Base-by-base conservation (phyloP, 805 yeast genomes). In the Saturnispora diversa region DNA sequence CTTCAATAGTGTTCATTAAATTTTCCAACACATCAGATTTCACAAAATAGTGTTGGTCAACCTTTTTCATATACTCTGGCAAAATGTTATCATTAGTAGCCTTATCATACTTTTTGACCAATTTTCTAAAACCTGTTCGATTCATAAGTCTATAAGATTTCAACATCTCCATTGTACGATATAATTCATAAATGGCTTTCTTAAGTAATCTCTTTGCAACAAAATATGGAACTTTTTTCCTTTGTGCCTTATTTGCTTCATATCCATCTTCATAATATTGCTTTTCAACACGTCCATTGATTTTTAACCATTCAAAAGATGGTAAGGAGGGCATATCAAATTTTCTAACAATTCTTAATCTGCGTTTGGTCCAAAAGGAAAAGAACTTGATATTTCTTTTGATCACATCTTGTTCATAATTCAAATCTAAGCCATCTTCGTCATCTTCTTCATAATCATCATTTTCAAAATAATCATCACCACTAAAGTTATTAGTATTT, bases 31-130 rank as follows among this genome's bases (percentile, higher is more conserved):
- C 69, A 42, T 76, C 84, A 47, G 84, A 76, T 5, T 76, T 67
- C 23, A 72, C 69, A 54, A 83, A 80, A 50, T 76, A 69, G n/a
- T 77, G 58, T 3, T 55, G 49, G 45, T 78, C 77, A 6, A 84
- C 70, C 40, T 72, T 74, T 16, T 66, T 67, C 76, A 80, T 69
- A 53, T 76, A 85, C 3, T 56, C 46, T 1, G 63, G 57, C 10
- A 75, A 64, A 4, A 70, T 49, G 1, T 64, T 50, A 8, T 74
- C 64, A 10, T 64, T 55, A 2, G 79, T 69, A 4, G 80, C 69
- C 53, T 92, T 92, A 60, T 92, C 98, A 56, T 76, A 88, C 58
- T 92, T 92, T 55, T 92, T 92, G 44, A 86, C 69, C 52, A 92
- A 78, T 53, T 92, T 92, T 39, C 95, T 72, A 52, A 88, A 77